Conservation (phyloP, 768 basidiomycete species). For the Gelatoporia subvermispora region DNA sequence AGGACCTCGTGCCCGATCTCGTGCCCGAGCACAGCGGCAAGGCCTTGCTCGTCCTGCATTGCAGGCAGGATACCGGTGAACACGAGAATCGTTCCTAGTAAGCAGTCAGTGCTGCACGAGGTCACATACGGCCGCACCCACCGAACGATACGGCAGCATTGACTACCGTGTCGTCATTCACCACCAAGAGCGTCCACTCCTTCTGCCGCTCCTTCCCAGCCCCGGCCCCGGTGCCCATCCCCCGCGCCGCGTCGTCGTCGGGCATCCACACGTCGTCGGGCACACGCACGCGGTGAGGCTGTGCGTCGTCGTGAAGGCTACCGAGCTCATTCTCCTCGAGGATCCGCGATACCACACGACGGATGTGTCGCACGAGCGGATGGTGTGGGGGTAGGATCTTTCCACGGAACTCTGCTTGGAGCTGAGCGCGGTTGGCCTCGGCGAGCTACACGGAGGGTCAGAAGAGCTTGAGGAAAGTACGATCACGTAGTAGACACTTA, state of each 20-base stretch:
- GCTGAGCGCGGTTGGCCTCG: conserved; percentile 35
- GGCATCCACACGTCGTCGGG: conserved; percentile 24
- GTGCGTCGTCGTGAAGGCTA: conserved; percentile 34
- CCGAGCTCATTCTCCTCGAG: conserved; percentile 73
- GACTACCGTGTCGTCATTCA: conserved; percentile 61
- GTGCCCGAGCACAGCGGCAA: conserved; percentile 83
- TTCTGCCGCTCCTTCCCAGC: conserved; percentile 3
- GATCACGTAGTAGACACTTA: conserved; percentile 25
- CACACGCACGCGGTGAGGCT: conserved; percentile 15
- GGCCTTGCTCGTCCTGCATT: conserved; percentile 69
- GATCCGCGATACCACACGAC: conserved; percentile 61
- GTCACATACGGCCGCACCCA: conserved; percentile 23
- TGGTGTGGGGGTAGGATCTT: conserved; percentile 64
- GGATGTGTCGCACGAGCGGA: conserved; percentile 62
- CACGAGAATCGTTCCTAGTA: conserved; percentile 68
- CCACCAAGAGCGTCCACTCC: conserved; percentile 72
- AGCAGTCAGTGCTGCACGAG: not conserved
- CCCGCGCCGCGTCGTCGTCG: conserved; percentile 6
- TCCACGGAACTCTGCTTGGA: conserved; percentile 46
- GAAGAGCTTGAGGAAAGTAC: not conserved
- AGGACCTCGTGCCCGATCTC: conserved; percentile 81
- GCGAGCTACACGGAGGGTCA: conserved; percentile 33
- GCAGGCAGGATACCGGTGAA: conserved; percentile 87
- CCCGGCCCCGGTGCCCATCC: too few species aligned
- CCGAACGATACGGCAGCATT: conserved; percentile 81